These are phyloP conservation scores for Inonotus hispidus DNA, from an alignment of 1,284 basidiomycete species.

Conservation along the genomic window DNA sequence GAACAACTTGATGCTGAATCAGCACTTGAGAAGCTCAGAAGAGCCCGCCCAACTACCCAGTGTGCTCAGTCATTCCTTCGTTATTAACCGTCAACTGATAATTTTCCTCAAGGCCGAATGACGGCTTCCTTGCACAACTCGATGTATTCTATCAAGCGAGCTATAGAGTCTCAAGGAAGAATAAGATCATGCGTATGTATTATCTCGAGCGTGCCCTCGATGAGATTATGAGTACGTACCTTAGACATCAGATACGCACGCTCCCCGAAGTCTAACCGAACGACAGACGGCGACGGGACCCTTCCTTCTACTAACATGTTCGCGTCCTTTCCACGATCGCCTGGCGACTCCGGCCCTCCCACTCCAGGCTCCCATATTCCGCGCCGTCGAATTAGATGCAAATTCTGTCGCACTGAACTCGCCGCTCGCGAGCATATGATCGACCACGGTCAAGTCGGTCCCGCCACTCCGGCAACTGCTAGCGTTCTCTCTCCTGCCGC, in stretches of 20 bases:
- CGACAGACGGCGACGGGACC: slow-evolving; percentile 65
- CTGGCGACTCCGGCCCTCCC: slow-evolving; percentile 53
- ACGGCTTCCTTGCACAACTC: slow-evolving; percentile 73
- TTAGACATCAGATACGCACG: not conserved
- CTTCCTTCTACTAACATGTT: slow-evolving; percentile 64
- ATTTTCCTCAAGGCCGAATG: slow-evolving; percentile 60
- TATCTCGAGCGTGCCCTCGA: slow-evolving; percentile 73
- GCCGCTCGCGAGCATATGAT: slow-evolving; percentile 89
- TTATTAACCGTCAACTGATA: not conserved
- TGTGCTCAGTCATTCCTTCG: slow-evolving; percentile 34
- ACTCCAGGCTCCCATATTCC: slow-evolving; percentile 42
- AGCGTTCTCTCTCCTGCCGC: slow-evolving; percentile 39
- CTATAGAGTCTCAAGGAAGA: slow-evolving; percentile 61
- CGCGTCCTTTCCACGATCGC: slow-evolving; percentile 65
- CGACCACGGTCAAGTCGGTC: slow-evolving; percentile 77
- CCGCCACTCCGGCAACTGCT: slow-evolving; percentile 47
- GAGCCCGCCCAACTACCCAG: slow-evolving; percentile 64
- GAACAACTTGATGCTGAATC: slow-evolving; percentile 55
- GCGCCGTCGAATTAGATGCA: slow-evolving; percentile 78
- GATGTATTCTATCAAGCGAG: slow-evolving; percentile 70
- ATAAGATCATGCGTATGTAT: slow-evolving; percentile 72
- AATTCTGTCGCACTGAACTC: slow-evolving; percentile 77
- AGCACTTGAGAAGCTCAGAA: slow-evolving; percentile 64
- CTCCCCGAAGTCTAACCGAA: not conserved
- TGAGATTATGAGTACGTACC: slow-evolving; percentile 67